phyloP scores from a whole-genome alignment of 2,329 filamentous ascomycete genomes.

The Hymenoscyphus infarciens region DNA sequence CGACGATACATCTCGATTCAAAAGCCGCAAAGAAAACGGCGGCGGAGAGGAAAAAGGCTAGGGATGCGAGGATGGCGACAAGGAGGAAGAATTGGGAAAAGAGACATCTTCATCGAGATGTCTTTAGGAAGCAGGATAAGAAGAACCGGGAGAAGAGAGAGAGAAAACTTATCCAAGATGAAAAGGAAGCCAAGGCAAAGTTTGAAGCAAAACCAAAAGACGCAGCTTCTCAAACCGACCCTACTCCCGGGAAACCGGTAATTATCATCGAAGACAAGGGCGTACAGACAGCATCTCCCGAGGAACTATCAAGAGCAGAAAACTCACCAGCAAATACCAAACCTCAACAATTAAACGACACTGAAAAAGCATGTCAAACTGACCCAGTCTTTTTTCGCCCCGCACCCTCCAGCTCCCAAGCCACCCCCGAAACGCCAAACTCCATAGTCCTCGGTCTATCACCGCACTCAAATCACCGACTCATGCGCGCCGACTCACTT shows the following conservation, averaged over 20 bases:
- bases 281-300: conserved; percentile 28
- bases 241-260: conserved; percentile 6
- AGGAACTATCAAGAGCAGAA: neutral
- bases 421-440: conserved; percentile 27
- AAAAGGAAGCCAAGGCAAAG: conserved; percentile 39
- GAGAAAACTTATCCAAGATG: conserved; percentile 39
- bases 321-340: neutral
- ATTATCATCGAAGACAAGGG: conserved; percentile 22
- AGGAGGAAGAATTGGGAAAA: conserved; percentile 49
- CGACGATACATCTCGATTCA: conserved; percentile 48
- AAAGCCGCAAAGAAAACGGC: conserved; percentile 41
- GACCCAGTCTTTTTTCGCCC: conserved; percentile 16
- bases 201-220: conserved; percentile 37
- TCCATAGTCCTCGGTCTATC: conserved; percentile 12
- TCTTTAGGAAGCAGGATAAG: conserved; percentile 40
- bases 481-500: conserved; percentile 6
- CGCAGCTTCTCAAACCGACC: conserved; percentile 24
- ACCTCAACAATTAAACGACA: conserved; percentile 15
- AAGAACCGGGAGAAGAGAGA: conserved; percentile 40
- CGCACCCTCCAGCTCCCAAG: conserved; percentile 18
- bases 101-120: conserved; percentile 40
- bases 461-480: conserved; percentile 12
- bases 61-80: conserved; percentile 43
- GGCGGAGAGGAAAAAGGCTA: conserved; percentile 28
- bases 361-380: conserved; percentile 29